phyloP scores from a whole-genome alignment of 441 rosid genomes.

The Aleurites moluccanus region DNA sequence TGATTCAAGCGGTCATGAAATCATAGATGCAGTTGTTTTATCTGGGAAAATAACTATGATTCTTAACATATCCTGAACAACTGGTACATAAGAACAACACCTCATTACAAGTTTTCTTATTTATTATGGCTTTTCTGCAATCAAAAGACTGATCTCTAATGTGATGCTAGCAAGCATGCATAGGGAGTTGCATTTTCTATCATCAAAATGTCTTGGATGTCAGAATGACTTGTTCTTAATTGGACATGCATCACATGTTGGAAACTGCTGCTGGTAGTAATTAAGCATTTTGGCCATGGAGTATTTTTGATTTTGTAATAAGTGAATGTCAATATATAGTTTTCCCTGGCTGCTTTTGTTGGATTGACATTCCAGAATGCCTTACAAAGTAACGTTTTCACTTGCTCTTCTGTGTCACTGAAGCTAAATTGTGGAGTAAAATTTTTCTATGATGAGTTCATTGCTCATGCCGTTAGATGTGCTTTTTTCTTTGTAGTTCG shows the following conservation, averaged over 20 bases:
- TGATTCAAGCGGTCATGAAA: not conserved
- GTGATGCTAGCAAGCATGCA: not conserved
- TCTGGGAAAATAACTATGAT: not conserved
- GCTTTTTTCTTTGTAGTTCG: conserved; percentile 44
- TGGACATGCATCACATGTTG: not conserved
- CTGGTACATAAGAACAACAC: not conserved
- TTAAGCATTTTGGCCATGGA: not conserved
- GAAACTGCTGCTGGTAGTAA: not conserved
- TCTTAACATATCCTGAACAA: not conserved
- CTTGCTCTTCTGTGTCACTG: not conserved
- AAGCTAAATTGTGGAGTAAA: not conserved
- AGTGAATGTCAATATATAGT: not conserved
- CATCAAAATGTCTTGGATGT: not conserved
- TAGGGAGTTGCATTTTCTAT: not conserved
- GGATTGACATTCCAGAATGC: not conserved
- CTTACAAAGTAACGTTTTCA: conserved; percentile 2
- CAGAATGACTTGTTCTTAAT: not conserved
- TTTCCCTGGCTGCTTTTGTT: not conserved
- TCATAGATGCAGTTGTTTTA: not conserved
- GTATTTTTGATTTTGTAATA: not conserved
- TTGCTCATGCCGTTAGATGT: not conserved
- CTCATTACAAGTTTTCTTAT: not conserved
- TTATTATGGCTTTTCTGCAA: not conserved
- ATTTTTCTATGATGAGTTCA: not conserved
- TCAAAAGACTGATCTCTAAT: not conserved